A percentile compares a stretch with the other conserved stretches of the same genome.
Conservation (phyloP, 2,329 filamentous ascomycete genomes). For the Karstenula rhodostoma region DNA sequence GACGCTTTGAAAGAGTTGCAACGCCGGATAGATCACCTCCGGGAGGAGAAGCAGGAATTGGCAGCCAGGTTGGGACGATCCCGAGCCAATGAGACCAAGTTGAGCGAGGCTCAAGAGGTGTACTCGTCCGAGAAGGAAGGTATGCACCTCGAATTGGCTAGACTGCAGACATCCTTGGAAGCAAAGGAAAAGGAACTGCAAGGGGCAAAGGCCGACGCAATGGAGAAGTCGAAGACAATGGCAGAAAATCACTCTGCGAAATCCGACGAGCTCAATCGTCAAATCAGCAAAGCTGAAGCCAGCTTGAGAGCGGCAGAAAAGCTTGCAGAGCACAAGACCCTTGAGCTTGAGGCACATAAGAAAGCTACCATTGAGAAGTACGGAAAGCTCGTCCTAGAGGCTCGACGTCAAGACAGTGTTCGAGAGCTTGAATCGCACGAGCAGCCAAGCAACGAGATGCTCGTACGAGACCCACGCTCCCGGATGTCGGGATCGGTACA, state of each 20-base stretch:
- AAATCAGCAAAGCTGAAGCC: constrained; percentile 20
- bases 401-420: neutral
- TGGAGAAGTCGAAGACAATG: constrained; percentile 7
- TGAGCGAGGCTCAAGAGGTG: constrained; percentile 18
- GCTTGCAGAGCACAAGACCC: constrained; percentile 21
- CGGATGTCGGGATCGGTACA: neutral
- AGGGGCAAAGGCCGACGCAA: constrained; percentile 10
- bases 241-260: constrained; percentile 17
- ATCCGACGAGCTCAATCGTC: constrained; percentile 18
- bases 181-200: constrained; percentile 17
- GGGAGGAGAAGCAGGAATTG: constrained; percentile 25
- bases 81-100: constrained; percentile 17
- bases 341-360: constrained; percentile 26
- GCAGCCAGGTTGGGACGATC: constrained; percentile 18
- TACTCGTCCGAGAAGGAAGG: constrained; percentile 19
- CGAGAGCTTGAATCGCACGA: constrained; percentile 23
- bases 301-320: constrained; percentile 27
- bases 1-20: constrained; percentile 16
- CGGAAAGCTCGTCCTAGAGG: constrained; percentile 10
- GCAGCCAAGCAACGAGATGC: constrained; percentile 11
- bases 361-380: constrained; percentile 20
- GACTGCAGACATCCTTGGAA: constrained; percentile 19
- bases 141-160: constrained; percentile 20
- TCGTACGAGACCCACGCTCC: constrained; percentile 10
- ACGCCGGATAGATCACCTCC: constrained; percentile 11